Evolutionary conservation across 2,329 filamentous ascomycete genomes (phyloP).

Genomic region (Hortaea sp.): DNA sequence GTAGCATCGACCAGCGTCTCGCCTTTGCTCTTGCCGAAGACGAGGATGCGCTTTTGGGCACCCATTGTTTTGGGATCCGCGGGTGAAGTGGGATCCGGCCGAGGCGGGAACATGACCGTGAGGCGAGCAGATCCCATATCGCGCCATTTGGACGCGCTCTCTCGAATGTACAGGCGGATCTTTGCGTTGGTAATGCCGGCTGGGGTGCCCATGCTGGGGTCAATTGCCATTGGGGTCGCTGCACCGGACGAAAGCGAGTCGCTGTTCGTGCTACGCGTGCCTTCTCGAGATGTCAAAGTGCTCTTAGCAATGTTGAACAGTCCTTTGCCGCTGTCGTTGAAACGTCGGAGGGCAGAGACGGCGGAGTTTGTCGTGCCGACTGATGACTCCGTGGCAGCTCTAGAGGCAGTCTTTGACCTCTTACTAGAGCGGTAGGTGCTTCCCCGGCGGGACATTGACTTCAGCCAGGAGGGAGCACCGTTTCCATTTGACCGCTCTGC

Average conservation of each 20-base stretch:
- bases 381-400: constrained; percentile 61
- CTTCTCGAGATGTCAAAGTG: constrained; percentile 52
- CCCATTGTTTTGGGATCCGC: constrained; percentile 32
- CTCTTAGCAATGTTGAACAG: constrained; percentile 77
- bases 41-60: constrained; percentile 76
- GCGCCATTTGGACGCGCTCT: constrained; percentile 70
- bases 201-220: constrained; percentile 31
- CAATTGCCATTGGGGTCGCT: constrained; percentile 22
- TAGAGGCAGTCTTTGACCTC: constrained; percentile 43
- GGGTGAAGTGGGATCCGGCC: constrained; percentile 23
- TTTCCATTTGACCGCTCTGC: constrained; percentile 30
- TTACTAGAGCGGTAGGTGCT: constrained; percentile 44
- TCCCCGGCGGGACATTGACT: constrained; percentile 44
- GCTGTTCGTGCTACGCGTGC: constrained; percentile 43
- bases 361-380: constrained; percentile 68
- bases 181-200: constrained; percentile 70
- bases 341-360: constrained; percentile 65
- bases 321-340: constrained; percentile 54
- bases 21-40: constrained; percentile 60
- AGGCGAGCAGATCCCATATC: constrained; percentile 79
- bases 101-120: constrained; percentile 67
- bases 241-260: constrained; percentile 48
- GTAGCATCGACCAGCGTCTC: constrained; percentile 71
- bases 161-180: constrained; percentile 74
- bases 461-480: constrained; percentile 39